phyloP scores from a whole-genome alignment of 257 asterid genomes.

The Apocynum venetum region DNA sequence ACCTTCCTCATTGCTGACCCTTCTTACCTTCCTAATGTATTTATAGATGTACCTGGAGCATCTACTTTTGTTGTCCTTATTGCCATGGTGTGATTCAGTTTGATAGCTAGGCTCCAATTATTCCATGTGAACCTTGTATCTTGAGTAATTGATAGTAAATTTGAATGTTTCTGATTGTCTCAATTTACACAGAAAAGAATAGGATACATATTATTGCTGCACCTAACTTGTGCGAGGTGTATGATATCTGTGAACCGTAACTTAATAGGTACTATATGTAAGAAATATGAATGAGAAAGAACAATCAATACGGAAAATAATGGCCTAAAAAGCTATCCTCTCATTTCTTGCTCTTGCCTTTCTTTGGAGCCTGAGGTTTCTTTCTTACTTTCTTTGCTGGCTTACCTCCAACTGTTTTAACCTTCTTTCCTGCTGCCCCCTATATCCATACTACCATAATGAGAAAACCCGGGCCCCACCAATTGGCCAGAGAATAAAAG shows the following conservation, averaged over 20 bases:
- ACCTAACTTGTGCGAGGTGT: not conserved
- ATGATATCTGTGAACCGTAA: not conserved
- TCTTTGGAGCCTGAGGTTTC: conserved; percentile 65
- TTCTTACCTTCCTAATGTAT: conserved; percentile 21
- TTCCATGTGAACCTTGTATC: not conserved
- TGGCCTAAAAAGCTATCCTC: conserved; percentile 1
- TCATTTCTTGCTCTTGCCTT: conserved; percentile 71
- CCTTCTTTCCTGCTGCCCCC: conserved; percentile 60
- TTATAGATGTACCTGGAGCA: conserved; percentile 11
- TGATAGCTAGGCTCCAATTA: not conserved
- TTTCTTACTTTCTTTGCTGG: conserved; percentile 59
- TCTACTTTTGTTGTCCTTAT: not conserved
- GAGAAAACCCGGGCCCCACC: conserved; percentile 15
- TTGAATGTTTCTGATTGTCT: not conserved
- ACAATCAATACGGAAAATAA: not conserved
- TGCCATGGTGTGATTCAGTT: not conserved
- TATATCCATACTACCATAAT: conserved; percentile 28
- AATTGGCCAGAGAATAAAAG: conserved; percentile 12
- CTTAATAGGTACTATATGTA: not conserved
- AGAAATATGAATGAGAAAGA: not conserved
- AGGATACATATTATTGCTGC: not conserved
- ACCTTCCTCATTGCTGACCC: conserved; percentile 30
- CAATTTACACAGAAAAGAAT: not conserved
- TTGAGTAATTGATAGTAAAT: not conserved
- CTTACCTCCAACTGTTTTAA: conserved; percentile 62